These are phyloP conservation scores for Pezicula radicicola DNA, from an alignment of 2,329 filamentous ascomycete genomes.

Conservation along the genomic window DNA sequence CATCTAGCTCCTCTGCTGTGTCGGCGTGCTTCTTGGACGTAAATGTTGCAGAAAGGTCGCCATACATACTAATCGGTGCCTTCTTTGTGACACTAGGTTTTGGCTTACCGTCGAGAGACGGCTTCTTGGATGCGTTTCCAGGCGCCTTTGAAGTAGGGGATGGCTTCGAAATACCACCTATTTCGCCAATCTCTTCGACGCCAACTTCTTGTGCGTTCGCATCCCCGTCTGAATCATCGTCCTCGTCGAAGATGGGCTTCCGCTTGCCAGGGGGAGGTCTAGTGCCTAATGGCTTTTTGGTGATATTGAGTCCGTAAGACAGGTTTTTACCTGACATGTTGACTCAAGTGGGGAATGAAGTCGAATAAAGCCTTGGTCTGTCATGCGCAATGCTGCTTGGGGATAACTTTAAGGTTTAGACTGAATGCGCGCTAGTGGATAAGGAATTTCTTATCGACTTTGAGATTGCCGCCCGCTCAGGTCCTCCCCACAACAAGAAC, in stretches of 20 bases:
- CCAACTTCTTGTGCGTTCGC: constrained; percentile 32
- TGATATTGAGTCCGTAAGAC: constrained; percentile 56
- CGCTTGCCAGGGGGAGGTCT: constrained; percentile 48
- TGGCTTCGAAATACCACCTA: constrained; percentile 47
- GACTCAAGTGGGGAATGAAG: not conserved
- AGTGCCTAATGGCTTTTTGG: constrained; percentile 48
- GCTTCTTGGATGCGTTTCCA: constrained; percentile 28
- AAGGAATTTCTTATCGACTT: not conserved
- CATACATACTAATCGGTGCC: constrained; percentile 45
- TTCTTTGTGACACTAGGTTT: constrained; percentile 38
- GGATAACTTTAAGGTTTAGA: no score
- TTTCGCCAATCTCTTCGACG: constrained; percentile 57
- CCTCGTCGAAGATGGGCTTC: constrained; percentile 57
- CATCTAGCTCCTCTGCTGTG: constrained; percentile 64
- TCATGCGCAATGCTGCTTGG: no score
- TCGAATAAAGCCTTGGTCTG: no score
- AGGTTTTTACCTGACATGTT: constrained; percentile 35
- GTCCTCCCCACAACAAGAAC: not conserved
- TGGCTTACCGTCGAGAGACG: constrained; percentile 25
- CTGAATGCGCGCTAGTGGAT: not conserved
- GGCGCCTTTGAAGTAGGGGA: constrained; percentile 24
- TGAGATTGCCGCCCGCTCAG: no score
- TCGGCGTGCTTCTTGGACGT: constrained; percentile 61
- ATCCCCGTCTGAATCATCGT: constrained; percentile 55
- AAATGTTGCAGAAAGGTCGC: constrained; percentile 64